Base-by-base conservation (phyloP, 139 green algal species). In the Trebouxia sp. region DNA sequence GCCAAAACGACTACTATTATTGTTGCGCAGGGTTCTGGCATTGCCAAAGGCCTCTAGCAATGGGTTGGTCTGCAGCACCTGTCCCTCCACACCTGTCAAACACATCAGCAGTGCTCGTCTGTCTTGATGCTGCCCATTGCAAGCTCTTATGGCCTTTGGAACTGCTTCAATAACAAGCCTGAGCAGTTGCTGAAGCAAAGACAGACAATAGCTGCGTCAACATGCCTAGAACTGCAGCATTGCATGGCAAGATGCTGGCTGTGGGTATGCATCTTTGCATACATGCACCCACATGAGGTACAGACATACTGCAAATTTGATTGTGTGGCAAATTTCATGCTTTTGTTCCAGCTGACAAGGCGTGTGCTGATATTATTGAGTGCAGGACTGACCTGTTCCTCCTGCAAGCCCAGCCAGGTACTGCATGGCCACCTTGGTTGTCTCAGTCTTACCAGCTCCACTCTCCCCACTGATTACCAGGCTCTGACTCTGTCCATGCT, bases 371-470 rank as follows among this genome's bases (percentile, higher is more conserved):
- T 28, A 8, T 9, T 22, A 8, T 14, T 22, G 24, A 32, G 51
- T 65, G 51, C 15, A 6, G 8, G 94, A 95, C 11, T 93, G 90
- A 42, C 92, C 94, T 47, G 83, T 92, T 81, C 97, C 93, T 24
- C 93, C 93, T 35, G 69, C 88, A 78, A 94, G 89, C 4, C 92
- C 79, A 48, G 89, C 89, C 74, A 92, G 85, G 76, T 92, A 92
- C 79, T 87, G 78, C 83, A 87, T 87, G 37, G 91, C 87, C 80
- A 91, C 84, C 78, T 92, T 93, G 65, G 89, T 88, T 24, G 93
- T 98, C 88, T 99, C 96, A 5, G 96, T 99, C 88, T 99, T 99
- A 28, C 96, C 96, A 12, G 95, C 93, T 22, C 93, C 95, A 41
- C 82, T 93, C 86, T 98, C 94, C 4, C 93, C 94, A 75, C 82